Base-by-base conservation (phyloP, 768 basidiomycete species). In the Sarcomyxa edulis region DNA sequence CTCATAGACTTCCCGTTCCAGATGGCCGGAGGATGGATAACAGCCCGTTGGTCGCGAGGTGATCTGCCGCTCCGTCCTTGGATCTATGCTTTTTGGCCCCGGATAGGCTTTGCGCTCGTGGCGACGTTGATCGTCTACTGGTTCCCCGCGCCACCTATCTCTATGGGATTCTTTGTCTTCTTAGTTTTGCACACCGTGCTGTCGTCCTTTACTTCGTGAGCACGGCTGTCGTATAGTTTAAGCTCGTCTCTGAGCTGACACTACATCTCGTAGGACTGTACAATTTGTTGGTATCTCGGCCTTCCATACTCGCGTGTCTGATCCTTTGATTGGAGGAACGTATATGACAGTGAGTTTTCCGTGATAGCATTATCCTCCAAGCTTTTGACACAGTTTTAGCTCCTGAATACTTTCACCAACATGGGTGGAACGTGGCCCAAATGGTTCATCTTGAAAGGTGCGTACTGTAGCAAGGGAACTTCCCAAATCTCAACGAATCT, bases 211-310 rank as follows among this genome's bases (percentile, higher is more conserved):
- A 72, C 90, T 6, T 76, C 83, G 94, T 93, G 55, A 61, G 86
- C 58, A 28, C 14, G 20, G 20, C 11, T 35, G 39, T 16, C 24
- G 11, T n/a, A 14, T 10, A 15, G 27, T 24, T 6, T 11, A 10
- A 18, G 18, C 11, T 35, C 11, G 23, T 27, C 16, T 6, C 30
- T 38, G 14, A 31, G 15, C 14, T 36, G 36, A 40, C 20, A 10
- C 14, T 37, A 4, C 10, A 14, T 16, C 18, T 21, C 15, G 3
- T 42, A 95, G 95, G 32, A 97, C 95, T 4, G 83, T 98, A n/a
- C 95, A 99, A 60, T 99, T 98, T 54, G 95, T 97, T 14, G 93
- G 96, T 7, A 92, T 98, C 45, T 90, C 93, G n/a, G 96, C 96
- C 3, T 99, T 98, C 74, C 96, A 98, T 52, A 97, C 93, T 3